Conservation (phyloP, 306 rosid species). For the Cicer chorassanicum region DNA sequence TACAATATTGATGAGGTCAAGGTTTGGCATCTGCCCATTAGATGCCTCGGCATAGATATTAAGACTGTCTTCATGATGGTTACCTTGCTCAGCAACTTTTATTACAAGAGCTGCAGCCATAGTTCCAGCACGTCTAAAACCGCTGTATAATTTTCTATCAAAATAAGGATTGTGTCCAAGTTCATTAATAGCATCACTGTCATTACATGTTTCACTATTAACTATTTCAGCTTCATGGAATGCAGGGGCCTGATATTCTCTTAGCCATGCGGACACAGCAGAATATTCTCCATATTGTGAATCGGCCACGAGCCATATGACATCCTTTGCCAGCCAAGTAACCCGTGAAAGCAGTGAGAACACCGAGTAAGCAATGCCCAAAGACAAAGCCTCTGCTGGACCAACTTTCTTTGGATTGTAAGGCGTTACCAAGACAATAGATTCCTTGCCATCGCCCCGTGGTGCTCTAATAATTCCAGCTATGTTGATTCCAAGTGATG, state of each 20-base stretch:
- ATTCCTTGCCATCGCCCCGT: conserved; percentile 96
- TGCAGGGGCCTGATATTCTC: conserved; percentile 81
- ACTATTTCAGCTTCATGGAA: conserved; percentile 48
- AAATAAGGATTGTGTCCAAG: conserved; percentile 46
- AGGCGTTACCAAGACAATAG: conserved; percentile 90
- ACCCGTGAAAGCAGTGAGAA: conserved; percentile 83
- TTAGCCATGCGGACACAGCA: conserved; percentile 84
- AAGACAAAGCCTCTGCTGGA: conserved; percentile 70
- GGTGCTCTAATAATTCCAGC: conserved; percentile 94
- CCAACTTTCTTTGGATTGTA: conserved; percentile 61
- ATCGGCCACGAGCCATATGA: conserved; percentile 90
- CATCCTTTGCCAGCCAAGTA: conserved; percentile 94
- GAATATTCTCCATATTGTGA: conserved; percentile 81
- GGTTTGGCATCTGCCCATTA: conserved; percentile 97
- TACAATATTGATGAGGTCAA: conserved; percentile 90
- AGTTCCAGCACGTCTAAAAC: conserved; percentile 92
- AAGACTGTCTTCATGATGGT: conserved; percentile 73
- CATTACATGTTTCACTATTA: conserved; percentile 63
- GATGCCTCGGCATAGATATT: conserved; percentile 88
- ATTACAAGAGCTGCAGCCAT: conserved; percentile 94
- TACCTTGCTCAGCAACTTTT: conserved; percentile 68
- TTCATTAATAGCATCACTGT: conserved; percentile 43
- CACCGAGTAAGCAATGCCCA: conserved; percentile 85
- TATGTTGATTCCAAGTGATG: conserved; percentile 67
- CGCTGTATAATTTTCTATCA: conserved; percentile 54